phyloP scores from a whole-genome alignment of 1,284 basidiomycete species.

The Anthracocystis walkeri region DNA sequence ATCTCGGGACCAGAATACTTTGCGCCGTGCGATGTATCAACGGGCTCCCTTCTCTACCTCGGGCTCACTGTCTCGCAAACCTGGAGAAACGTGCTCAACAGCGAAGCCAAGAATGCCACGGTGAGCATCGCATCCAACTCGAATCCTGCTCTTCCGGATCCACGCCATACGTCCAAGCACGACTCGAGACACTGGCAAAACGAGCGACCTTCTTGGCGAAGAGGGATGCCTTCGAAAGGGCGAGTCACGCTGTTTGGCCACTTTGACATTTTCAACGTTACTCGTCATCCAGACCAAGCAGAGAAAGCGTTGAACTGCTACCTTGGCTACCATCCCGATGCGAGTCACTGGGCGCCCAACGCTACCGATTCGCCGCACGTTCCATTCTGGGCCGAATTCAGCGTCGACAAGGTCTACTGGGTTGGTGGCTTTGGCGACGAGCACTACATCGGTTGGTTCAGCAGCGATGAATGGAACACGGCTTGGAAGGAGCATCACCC shows the following conservation, averaged over 20 bases:
- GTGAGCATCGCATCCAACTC: slow-evolving; percentile 56
- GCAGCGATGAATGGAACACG: slow-evolving; percentile 40
- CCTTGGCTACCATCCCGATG: slow-evolving; percentile 57
- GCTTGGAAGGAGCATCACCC: slow-evolving; percentile 18
- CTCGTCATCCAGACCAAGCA: slow-evolving; percentile 16
- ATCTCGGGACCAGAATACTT: slow-evolving; percentile 64
- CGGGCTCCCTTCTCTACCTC: slow-evolving; percentile 64
- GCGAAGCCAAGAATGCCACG: slow-evolving; percentile 51
- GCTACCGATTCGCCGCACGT: slow-evolving; percentile 59
- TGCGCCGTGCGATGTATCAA: slow-evolving; percentile 55
- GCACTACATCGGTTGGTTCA: slow-evolving; percentile 65
- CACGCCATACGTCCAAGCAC: slow-evolving; percentile 40
- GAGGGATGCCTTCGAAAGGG: slow-evolving; percentile 66
- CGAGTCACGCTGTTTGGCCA: slow-evolving; percentile 63
- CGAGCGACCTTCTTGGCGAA: slow-evolving; percentile 59
- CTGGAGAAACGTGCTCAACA: slow-evolving; percentile 60
- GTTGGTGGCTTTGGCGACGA: slow-evolving; percentile 69
- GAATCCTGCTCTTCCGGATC: slow-evolving; percentile 52
- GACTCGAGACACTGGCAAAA: slow-evolving; percentile 45
- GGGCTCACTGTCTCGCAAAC: slow-evolving; percentile 66
- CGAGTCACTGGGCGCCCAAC: slow-evolving; percentile 59
- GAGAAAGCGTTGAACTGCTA: slow-evolving; percentile 50
- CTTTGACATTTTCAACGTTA: slow-evolving; percentile 44
- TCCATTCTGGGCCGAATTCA: slow-evolving; percentile 62
- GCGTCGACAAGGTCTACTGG: slow-evolving; percentile 56